A percentile compares a stretch with the other conserved stretches of the same genome.
These are phyloP conservation scores for Pyricularia sp. DNA, from an alignment of 2,329 filamentous ascomycete species.

Conservation along the genomic window DNA sequence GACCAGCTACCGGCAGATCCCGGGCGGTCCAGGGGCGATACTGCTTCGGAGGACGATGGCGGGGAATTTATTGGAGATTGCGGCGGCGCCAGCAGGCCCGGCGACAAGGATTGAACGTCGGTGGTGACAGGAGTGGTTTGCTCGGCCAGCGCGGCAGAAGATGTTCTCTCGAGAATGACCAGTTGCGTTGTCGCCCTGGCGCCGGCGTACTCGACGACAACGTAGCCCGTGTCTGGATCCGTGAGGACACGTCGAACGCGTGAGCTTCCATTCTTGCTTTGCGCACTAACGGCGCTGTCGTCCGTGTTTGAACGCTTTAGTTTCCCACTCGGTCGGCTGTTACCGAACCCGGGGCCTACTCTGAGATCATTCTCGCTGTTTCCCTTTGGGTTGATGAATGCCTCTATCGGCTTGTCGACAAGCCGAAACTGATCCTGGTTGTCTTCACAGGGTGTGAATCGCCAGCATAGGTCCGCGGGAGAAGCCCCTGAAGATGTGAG, in stretches of 20 bases:
- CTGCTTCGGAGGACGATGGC: background rate
- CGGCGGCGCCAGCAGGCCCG: background rate
- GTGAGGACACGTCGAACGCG: background rate
- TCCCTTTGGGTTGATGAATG: background rate
- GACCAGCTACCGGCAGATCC: background rate
- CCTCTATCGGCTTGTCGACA: slow-evolving; percentile 2
- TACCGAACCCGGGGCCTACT: background rate
- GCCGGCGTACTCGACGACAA: slow-evolving; percentile 1
- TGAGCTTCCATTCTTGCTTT: background rate
- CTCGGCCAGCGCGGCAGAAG: background rate
- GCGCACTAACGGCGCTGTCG: background rate
- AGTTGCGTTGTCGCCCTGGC: background rate
- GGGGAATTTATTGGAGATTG: background rate
- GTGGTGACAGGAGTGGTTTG: background rate
- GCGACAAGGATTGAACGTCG: background rate
- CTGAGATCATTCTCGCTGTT: background rate
- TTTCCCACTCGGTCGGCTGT: background rate
- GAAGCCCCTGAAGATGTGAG: background rate
- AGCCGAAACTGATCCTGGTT: slow-evolving; percentile 1
- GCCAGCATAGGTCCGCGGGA: background rate
- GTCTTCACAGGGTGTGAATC: background rate
- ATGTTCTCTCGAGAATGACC: background rate
- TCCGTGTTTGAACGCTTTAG: background rate
- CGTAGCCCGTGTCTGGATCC: slow-evolving; percentile 2
- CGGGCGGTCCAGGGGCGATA: background rate